A percentile compares a stretch with the other conserved stretches of the same genome.
Evolutionary conservation across 768 basidiomycete species (phyloP).

Genomic region (Mycena metata): DNA sequence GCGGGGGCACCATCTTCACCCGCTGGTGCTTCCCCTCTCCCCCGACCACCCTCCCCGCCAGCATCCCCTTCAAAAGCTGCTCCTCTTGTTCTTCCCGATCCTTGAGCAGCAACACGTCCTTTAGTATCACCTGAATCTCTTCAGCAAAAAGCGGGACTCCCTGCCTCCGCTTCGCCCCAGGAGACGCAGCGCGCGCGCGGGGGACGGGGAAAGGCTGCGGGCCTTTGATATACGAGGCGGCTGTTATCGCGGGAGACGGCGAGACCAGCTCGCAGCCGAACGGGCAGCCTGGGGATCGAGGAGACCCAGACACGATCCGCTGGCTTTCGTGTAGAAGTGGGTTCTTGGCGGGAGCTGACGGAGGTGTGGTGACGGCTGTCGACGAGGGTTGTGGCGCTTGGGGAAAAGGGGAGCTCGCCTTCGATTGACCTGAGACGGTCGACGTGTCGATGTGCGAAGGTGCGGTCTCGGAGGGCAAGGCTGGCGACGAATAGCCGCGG

Average conservation of each 20-base stretch:
- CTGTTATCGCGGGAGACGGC: not conserved
- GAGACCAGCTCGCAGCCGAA: constrained; percentile 14
- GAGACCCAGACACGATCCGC: constrained; percentile 5
- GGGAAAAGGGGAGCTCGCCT: not conserved
- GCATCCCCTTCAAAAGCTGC: constrained; percentile 7
- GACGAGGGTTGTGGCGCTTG: not conserved
- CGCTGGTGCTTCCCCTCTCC: constrained; percentile 16
- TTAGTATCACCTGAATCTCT: constrained; percentile 4
- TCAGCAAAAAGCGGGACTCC: constrained; percentile 18
- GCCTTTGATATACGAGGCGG: not conserved
- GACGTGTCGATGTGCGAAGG: too few species aligned
- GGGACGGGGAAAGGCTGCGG: not conserved
- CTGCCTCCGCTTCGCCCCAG: constrained; percentile 4
- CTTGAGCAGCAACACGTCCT: constrained; percentile 1
- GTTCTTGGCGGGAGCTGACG: constrained; percentile 5
- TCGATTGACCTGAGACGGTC: not conserved
- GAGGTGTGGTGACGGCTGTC: not conserved
- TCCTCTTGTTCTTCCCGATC: constrained; percentile 17
- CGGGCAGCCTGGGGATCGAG: constrained; percentile 1
- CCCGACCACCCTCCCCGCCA: constrained; percentile 19
- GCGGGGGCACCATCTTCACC: constrained; percentile 21
- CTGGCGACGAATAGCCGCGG: constrained; percentile 4
- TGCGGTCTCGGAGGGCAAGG: too few species aligned
- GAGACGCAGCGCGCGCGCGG: constrained; percentile 9
- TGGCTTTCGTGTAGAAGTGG: not conserved